Base-by-base conservation (phyloP, 257 asterid genomes). In the Striga asiatica region DNA sequence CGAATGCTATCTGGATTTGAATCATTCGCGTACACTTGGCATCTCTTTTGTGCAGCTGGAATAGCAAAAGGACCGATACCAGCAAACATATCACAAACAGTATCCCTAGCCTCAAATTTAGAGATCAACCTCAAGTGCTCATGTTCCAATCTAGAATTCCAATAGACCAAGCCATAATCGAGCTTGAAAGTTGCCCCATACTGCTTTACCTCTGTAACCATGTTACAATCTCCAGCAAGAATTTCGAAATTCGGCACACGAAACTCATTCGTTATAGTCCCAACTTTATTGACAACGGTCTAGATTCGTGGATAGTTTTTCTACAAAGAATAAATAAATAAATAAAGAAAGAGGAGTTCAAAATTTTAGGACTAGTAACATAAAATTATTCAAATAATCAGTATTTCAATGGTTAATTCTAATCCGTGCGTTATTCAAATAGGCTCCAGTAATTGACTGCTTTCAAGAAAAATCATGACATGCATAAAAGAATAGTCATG, bases 61-160 rank as follows among this genome's bases (percentile, higher is more conserved):
- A 91, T 82, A 61, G 79, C 89, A 62, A 89, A 89, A 23, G 98
- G 98, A 61, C 98, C 98, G 63, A 86, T 79, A 54, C 95, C 98
- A 6, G 98, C 74, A 86, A 89, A 89, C 96, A 89, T 85, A 62
- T 89, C 98, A 52, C 95, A 89, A 46, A 89, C 60, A 31, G 73
- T 65, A 66, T 89, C 88, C 58, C 94, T 92, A 2, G 79, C 58
- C 74, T 51, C 74, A 76, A 89, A 89, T 66, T 75, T 62, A 0
- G 96, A 83, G 64, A 83, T 72, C 46, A 89, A 66, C 72, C 98
- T 80, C 27, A 81, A n/a, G 58, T 89, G 98, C 70, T 89, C 98
- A 47, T 89, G 95, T 54, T 89, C 98, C 84, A 89, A 64, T 67
- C 96, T 83, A 52, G 98, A 89, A 68, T 89, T 89, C 98, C 98